Percentiles rank a stretch among this genome's conserved stretches.
phyloP scores from a whole-genome alignment of 1,139 yeast species.

The Blastobotrys apis region DNA sequence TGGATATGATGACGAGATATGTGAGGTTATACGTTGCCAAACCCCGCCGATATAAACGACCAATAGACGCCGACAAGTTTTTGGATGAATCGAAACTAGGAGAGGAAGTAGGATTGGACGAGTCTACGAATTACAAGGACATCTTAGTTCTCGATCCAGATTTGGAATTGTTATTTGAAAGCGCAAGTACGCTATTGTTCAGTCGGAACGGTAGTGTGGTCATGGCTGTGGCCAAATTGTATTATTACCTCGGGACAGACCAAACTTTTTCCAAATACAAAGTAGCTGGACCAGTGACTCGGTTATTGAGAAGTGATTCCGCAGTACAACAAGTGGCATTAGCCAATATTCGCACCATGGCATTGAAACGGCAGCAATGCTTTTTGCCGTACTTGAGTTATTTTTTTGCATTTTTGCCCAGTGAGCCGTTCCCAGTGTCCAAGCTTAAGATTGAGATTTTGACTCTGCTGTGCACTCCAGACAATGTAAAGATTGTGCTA shows the following conservation, averaged over 20 bases:
- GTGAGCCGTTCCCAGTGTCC: slow-evolving; percentile 48
- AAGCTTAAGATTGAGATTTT: slow-evolving; percentile 60
- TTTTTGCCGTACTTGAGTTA: slow-evolving; percentile 48
- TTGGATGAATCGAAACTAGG: slow-evolving; percentile 26
- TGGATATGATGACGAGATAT: slow-evolving; percentile 67
- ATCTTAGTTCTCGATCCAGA: slow-evolving; percentile 48
- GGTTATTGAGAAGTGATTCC: slow-evolving; percentile 38
- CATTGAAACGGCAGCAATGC: slow-evolving; percentile 40
- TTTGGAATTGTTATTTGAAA: slow-evolving; percentile 47
- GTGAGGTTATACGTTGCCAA: slow-evolving; percentile 54
- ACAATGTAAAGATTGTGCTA: slow-evolving; percentile 51
- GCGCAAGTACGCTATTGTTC: slow-evolving; percentile 44
- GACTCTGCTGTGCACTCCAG: slow-evolving; percentile 51
- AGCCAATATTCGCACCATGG: slow-evolving; percentile 33
- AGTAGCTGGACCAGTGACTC: slow-evolving; percentile 49
- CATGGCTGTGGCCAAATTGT: slow-evolving; percentile 55
- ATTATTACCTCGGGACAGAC: slow-evolving; percentile 52
- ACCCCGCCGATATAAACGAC: slow-evolving; percentile 36
- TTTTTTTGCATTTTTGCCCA: slow-evolving; percentile 54
- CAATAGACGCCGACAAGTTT: slow-evolving; percentile 15
- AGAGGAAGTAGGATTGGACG: slow-evolving; percentile 17
- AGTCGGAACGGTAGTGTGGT: slow-evolving; percentile 59
- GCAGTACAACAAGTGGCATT: slow-evolving; percentile 35
- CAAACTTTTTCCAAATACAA: slow-evolving; percentile 45
- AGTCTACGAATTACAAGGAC: slow-evolving; percentile 18